Evolutionary conservation across 352 stramenopile genomes (phyloP).

Genomic region (Globisporangium echinulatum): DNA sequence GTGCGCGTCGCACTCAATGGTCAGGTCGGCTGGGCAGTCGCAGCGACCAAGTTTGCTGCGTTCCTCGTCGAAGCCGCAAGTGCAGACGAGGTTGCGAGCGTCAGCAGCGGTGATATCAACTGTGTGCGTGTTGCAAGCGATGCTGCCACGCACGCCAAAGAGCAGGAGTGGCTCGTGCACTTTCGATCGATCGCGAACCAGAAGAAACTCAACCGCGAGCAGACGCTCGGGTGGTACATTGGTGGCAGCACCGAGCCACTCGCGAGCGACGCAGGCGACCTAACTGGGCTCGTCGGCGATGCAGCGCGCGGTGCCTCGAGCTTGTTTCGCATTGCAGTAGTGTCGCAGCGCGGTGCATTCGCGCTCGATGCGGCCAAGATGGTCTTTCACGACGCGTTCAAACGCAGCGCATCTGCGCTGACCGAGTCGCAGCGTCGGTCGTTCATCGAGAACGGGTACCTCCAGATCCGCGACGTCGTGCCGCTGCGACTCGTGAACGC

Average conservation of each 20-base stretch:
- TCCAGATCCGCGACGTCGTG: conserved; percentile 60
- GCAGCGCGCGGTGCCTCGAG: conserved; percentile 29
- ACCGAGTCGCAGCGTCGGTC: conserved; percentile 48
- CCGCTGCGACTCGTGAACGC: conserved; percentile 46
- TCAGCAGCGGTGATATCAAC: neutral
- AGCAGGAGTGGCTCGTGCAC: conserved; percentile 12
- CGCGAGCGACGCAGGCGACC: conserved; percentile 4
- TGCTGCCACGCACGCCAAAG: neutral
- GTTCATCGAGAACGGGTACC: conserved; percentile 72
- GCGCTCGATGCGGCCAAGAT: conserved; percentile 30
- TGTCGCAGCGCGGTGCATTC: conserved; percentile 46
- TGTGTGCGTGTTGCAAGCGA: neutral
- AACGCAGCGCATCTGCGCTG: conserved; percentile 23
- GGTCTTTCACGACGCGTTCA: conserved; percentile 18
- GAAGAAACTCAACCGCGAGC: conserved; percentile 52
- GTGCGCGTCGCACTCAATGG: conserved; percentile 69
- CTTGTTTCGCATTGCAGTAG: conserved; percentile 38
- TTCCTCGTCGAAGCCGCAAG: conserved; percentile 43
- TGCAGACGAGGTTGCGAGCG: neutral
- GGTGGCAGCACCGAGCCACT: conserved; percentile 9
- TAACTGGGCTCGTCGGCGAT: conserved; percentile 42
- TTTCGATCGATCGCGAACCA: conserved; percentile 61
- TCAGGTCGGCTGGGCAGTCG: conserved; percentile 49
- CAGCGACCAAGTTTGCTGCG: conserved; percentile 59
- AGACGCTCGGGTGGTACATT: conserved; percentile 52